phyloP scores from a whole-genome alignment of 2,329 filamentous ascomycete species.

The Colletotrichum sp. region DNA sequence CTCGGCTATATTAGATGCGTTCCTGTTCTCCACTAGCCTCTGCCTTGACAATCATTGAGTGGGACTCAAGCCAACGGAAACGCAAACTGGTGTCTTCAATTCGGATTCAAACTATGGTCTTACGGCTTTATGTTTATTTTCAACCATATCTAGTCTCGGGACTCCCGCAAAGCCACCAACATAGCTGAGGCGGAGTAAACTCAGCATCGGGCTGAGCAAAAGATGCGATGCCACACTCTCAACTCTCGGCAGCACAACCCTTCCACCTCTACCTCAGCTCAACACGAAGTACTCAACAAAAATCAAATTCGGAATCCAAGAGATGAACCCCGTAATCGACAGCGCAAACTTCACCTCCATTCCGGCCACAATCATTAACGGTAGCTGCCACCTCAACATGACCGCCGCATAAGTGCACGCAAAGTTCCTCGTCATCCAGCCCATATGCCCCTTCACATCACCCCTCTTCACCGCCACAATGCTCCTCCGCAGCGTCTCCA shows the following conservation, averaged over 20 bases:
- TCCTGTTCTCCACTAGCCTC: background rate
- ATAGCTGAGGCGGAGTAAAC: background rate
- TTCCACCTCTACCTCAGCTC: background rate
- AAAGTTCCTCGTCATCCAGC: background rate
- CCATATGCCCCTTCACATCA: background rate
- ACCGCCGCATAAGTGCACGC: background rate
- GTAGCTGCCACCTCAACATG: background rate
- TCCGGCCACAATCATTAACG: background rate
- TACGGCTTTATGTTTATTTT: background rate
- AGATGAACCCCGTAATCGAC: background rate
- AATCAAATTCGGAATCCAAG: background rate
- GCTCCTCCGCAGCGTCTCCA: background rate
- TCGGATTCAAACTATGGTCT: background rate
- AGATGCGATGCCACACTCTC: background rate
- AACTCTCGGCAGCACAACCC: background rate
- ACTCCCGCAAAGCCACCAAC: background rate
- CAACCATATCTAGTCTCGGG: fast-evolving
- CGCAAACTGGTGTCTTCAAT: background rate
- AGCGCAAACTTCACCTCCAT: background rate
- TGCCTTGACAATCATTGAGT: background rate
- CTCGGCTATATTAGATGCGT: background rate
- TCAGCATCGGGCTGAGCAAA: background rate
- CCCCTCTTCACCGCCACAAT: background rate
- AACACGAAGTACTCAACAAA: background rate
- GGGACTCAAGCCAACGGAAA: background rate